Percentiles rank a stretch among this genome's conserved stretches.
These are phyloP conservation scores for Xylaria scruposa DNA, from an alignment of 495 filamentous ascomycete genomes.

Conservation along the genomic window DNA sequence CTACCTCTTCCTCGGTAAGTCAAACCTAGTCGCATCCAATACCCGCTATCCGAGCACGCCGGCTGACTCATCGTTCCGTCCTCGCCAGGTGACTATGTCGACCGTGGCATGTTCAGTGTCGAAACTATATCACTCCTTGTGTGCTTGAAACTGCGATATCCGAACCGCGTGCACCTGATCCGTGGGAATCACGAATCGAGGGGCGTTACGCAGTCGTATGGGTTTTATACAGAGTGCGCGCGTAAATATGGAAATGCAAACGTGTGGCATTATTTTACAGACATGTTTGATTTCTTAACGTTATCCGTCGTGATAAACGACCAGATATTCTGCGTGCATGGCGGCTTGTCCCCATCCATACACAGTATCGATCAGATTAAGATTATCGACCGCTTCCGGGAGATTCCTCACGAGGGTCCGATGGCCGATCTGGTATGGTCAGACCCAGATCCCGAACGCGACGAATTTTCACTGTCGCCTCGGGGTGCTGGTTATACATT, in stretches of 20 bases:
- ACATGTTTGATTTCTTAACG: constrained; percentile 99
- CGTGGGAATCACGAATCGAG: constrained; percentile 97
- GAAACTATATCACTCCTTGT: constrained; percentile 96
- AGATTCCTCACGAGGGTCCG: constrained; percentile 97
- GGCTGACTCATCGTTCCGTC: constrained; percentile 9
- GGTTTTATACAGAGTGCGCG: constrained; percentile 97
- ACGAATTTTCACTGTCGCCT: constrained; percentile 94
- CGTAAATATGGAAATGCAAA: constrained; percentile 98
- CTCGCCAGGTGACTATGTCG: constrained; percentile 86
- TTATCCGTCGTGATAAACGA: constrained; percentile 97
- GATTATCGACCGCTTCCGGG: constrained; percentile 96
- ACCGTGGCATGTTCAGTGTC: constrained; percentile 94
- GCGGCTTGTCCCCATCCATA: constrained; percentile 90
- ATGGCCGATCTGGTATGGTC: constrained; percentile 99
- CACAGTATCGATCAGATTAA: constrained; percentile 99
- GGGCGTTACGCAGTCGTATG: constrained; percentile 97
- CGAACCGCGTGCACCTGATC: constrained; percentile 88
- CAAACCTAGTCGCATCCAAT: constrained; percentile 9
- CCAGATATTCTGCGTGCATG: constrained; percentile 98
- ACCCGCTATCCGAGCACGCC: neutral
- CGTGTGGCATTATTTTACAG: constrained; percentile 99
- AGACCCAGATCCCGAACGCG: constrained; percentile 91
- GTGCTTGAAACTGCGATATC: constrained; percentile 93
- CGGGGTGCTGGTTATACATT: constrained; percentile 97
- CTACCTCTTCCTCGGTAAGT: constrained; percentile 91